Evolutionary conservation across 2,329 filamentous ascomycete genomes (phyloP), one percentile per base, ranked within the genome.

Genomic region (Drechslerella dactyloides): DNA sequence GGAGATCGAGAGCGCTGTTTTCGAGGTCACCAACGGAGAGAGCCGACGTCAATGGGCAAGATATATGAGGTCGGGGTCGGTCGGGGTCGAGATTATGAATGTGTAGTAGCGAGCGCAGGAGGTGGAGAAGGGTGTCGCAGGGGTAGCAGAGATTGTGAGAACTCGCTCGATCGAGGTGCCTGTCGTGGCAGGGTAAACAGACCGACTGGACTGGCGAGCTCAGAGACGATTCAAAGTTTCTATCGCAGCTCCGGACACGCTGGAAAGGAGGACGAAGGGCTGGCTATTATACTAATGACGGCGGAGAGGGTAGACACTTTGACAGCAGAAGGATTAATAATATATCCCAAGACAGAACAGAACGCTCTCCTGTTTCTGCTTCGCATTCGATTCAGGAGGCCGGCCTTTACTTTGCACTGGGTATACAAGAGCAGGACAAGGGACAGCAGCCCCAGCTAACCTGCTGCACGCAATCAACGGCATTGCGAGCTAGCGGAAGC

Each of bases 51-150:
- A 11, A 15, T 42, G 23, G 5, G 58, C 53, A 8, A 30, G 48
- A 35, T 52, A 48, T 54, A 53, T 33, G 51, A 44, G n/a, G 1
- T 37, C 37, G 15, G 23, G 27, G 37, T 57, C 15, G 6, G 15
- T 17, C 1, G 10, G 44, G 7, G 8, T 15, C 17, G 24, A 35
- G 40, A 27, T n/a, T 11, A 30, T 17, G n/a, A 54, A 27, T 40
- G 30, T 19, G 21, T 33, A 53, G 52, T 62, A 69, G 65, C 65
- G 65, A 69, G 48, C 55, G 63, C 50, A 59, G 55, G 63, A 60
- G 56, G 40, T 59, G 51, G 50, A 57, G 64, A 42, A 50, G 40
- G 35, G 8, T 24, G 50, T 52, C 52, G 48, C 59, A 63, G 59
- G 59, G 59, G 59, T 63, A 48, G 59, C 40, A 53, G 11, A 35